Percentiles rank a stretch among this genome's conserved stretches.
Conservation (phyloP, 495 filamentous ascomycete genomes). For the Neurospora cerealis region DNA sequence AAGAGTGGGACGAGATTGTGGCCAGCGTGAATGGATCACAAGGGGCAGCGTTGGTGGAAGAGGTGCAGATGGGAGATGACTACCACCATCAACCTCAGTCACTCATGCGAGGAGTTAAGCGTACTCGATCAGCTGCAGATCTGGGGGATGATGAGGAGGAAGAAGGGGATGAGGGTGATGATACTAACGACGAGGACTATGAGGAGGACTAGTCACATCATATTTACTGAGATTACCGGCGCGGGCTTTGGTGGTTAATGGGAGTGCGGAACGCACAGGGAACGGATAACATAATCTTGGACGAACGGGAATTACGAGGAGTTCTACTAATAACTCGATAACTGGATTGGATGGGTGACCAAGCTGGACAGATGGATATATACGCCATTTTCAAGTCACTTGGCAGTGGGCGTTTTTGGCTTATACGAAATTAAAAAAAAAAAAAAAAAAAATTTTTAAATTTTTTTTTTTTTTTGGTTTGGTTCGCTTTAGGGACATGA, state of each 20-base stretch:
- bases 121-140: neutral
- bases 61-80: neutral
- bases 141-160: neutral
- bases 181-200: neutral
- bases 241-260: neutral
- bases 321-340: neutral
- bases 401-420: neutral
- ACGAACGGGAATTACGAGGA: neutral
- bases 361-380: neutral
- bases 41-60: neutral
- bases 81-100: neutral
- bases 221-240: neutral
- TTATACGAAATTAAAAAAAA: too few relatives aligned
- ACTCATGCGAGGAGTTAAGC: neutral
- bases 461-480: neutral
- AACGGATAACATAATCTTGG: neutral
- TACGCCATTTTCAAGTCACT: neutral
- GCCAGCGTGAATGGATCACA: neutral
- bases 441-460: too few relatives aligned
- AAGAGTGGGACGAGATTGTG: constrained; percentile 13
- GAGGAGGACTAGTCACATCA: neutral
- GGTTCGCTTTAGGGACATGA: neutral
- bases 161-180: neutral
- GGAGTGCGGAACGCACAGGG: neutral
- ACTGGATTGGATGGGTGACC: neutral